Evolutionary conservation across 2,329 filamentous ascomycete genomes (phyloP), one percentile per base, ranked within the genome.

Genomic region (Blumeria graminis): DNA sequence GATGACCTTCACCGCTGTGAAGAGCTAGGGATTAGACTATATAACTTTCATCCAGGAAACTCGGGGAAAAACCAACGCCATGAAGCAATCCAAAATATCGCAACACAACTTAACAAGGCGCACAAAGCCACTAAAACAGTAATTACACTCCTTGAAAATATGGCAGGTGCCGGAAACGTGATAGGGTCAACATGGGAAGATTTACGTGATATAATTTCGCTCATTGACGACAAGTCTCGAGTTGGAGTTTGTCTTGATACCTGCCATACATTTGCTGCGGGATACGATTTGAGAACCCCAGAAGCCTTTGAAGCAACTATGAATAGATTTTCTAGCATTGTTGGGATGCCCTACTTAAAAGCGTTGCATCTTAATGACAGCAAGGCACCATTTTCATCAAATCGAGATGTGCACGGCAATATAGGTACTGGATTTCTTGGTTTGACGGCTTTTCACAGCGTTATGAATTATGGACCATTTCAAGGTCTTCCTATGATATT

Each of bases 191-290:
- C 76, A 0, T 94, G 94, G 67, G 81, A 89, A 66, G 90, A 98
- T 63, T 75, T 98, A 51, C 76, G 82, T 11, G 84, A 88, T 64
- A 86, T 95, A 60, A 93, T 98, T 62, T 76, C 76, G 13, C 73
- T 80, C 8, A 78, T 96, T 28, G 76, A 88, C 22, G 80, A 94
- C 67, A 93, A 94, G 70, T 68, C 72, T 46, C 80, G 92, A 35
- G 82, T 98, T 1, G 92, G 90, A 50, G 88, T 98, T 16, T 98
- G 92, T 68, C 80, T 98, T 57, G 92, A 98, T 67, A 98, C 92
- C 0, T 98, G 92, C 70, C 92, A 98, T 69, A 81, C 88, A 58
- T 96, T 96, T 68, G 90, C 90, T 0, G 89, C 86, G 0, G 92
- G 92, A 6, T 92, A 96, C 67, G 92, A 98, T 67, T 70, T 98